These are phyloP conservation scores for Coemansia sp. DNA, from an alignment of 192 early-diverging fungal species.

Conservation along the genomic window DNA sequence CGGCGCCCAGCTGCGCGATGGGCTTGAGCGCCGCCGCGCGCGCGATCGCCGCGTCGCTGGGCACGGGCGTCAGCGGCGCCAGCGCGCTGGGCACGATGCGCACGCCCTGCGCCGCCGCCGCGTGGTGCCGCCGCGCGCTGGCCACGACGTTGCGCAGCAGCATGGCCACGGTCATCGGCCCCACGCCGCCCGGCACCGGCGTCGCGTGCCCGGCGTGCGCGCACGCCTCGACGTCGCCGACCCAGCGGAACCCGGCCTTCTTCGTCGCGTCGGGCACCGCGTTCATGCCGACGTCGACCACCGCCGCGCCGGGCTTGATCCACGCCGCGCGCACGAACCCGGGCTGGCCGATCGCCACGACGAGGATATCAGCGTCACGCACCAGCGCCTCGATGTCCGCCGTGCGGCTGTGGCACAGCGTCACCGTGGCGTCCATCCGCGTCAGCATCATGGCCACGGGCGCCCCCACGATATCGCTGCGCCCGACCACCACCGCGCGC, in stretches of 20 bases:
- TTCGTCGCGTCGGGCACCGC: constrained; percentile 83
- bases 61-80: constrained; percentile 77
- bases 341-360: constrained; percentile 85
- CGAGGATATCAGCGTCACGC: constrained; percentile 83
- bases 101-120: constrained; percentile 51
- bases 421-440: constrained; percentile 86
- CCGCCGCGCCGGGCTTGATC: constrained; percentile 91
- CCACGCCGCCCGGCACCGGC: constrained; percentile 98
- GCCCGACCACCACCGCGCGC: constrained; percentile 92
- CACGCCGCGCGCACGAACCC: constrained; percentile 90
- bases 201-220: constrained; percentile 83
- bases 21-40: constrained; percentile 77
- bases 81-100: constrained; percentile 66
- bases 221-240: constrained; percentile 92
- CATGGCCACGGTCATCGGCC: constrained; percentile 99
- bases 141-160: constrained; percentile 87
- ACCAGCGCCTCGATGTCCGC: constrained; percentile 76
- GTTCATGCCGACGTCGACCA: constrained; percentile 99
- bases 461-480: constrained; percentile 93
- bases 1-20: constrained; percentile 74
- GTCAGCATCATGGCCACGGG: constrained; percentile 87
- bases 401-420: constrained; percentile 91
- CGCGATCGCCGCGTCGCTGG: constrained; percentile 95
- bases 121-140: constrained; percentile 75
- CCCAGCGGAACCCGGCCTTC: constrained; percentile 88